Evolutionary conservation across 2,329 filamentous ascomycete species (phyloP), one percentile per base, ranked within the genome.

Genomic region (Fusarium penzigii): DNA sequence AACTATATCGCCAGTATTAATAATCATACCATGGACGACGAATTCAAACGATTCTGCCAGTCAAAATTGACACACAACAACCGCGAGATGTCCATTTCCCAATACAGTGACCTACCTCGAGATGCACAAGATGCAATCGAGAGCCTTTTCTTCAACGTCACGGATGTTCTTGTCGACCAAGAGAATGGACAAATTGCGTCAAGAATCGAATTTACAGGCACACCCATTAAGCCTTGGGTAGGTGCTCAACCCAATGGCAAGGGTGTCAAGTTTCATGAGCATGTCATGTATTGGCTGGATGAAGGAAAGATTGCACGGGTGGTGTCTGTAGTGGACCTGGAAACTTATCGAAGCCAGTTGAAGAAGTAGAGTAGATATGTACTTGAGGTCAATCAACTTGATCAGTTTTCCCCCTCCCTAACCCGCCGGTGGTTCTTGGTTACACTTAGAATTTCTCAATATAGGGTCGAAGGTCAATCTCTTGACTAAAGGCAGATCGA

Each of bases 391-490:
- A 20, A 20, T 7, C 6, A 40, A 20, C 17, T 4, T 14, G 17
- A 40, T 40, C 11, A 7, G 4, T 8, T 40, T 40, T 40, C 3
- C 12, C 4, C 14, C 39, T 14, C 32, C 20, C 20, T 25, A 7
- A 36, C 10, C 13, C 10, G 13, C 9, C 9, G 13, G 13, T 11
- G 5, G 10, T 6, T 11, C 13, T 11, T 11, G 5, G 13, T 4
- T 4, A 3, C 32, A 14, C 10, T 38, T 52, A 92, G 78, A 89
- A 96, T 70, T 92, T 95, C 78, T 96, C 91, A 47, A 92, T 78
- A 70, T 84, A 92, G 1, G 91, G 90, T 57, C 91, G 78, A 29
- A 92, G 75, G 70, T 95, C 91, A 61, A 95, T 71, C 73, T 95
- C 90, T 66, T 90, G 89, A 0, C 89, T 92, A 65, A 93, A 95